Conservation (phyloP, 139 green algal genomes). For the Auxenochlorella pyrenoidosa region DNA sequence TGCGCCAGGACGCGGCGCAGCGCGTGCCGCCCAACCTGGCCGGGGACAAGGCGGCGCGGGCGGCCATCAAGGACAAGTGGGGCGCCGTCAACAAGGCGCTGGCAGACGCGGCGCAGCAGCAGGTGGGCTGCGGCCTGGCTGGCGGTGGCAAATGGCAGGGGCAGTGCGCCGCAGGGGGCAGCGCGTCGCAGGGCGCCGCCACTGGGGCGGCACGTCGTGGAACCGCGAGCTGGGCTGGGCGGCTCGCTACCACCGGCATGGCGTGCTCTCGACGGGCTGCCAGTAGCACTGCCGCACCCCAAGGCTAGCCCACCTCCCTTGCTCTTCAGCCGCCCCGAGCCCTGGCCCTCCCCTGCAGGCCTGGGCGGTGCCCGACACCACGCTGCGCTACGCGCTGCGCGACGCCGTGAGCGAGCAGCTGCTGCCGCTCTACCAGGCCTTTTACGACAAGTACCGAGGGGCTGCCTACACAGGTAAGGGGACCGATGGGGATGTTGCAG, state of each 20-base stretch:
- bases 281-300: too few relatives aligned
- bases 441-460: background rate
- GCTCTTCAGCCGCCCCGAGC: too few relatives aligned
- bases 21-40: background rate
- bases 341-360: background rate
- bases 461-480: slow-evolving; percentile 9
- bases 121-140: slow-evolving; percentile 5
- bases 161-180: too few relatives aligned
- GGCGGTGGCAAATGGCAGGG: too few relatives aligned
- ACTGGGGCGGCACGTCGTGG: background rate
- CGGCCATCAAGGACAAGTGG: slow-evolving; percentile 35
- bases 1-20: slow-evolving; percentile 13
- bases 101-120: slow-evolving; percentile 7
- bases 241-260: background rate
- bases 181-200: too few relatives aligned
- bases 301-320: background rate
- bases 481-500: too few relatives aligned
- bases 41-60: slow-evolving; percentile 20
- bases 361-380: slow-evolving; percentile 49
- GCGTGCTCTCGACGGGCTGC: too few relatives aligned
- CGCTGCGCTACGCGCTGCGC: slow-evolving; percentile 46
- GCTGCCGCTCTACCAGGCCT: slow-evolving; percentile 44
- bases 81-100: slow-evolving; percentile 23
- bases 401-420: slow-evolving; percentile 51
- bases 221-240: background rate